Conservation (phyloP, 164 flowering plant genomes). For the Nelumbo lutea region DNA sequence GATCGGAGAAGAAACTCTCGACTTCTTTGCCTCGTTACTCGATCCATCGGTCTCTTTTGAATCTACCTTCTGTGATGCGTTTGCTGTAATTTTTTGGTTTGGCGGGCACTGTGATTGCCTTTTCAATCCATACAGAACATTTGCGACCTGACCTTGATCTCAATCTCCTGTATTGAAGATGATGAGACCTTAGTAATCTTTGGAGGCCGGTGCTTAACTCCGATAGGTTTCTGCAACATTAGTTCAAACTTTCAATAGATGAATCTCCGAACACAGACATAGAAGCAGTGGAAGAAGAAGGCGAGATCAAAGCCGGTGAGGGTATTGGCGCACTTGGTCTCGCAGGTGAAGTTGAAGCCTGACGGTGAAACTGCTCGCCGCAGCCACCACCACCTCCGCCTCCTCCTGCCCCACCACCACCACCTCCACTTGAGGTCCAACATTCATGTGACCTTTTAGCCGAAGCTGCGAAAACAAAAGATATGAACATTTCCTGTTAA, state of each 20-base stretch:
- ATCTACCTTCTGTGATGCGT: too few relatives aligned
- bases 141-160: constrained; percentile 95
- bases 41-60: too few relatives aligned
- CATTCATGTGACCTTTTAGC: constrained; percentile 82
- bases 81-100: too few relatives aligned
- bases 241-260: not conserved
- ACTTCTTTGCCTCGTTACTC: too few relatives aligned
- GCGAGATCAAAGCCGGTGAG: constrained; percentile 50
- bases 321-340: constrained; percentile 25
- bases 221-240: constrained; percentile 55
- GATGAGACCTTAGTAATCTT: constrained; percentile 49
- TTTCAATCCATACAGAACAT: too few relatives aligned
- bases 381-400: too few relatives aligned
- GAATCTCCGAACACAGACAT: not conserved
- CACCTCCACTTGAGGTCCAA: constrained; percentile 42
- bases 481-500: not conserved
- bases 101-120: too few relatives aligned
- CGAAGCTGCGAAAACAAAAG: constrained; percentile 47
- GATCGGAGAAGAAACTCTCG: too few relatives aligned
- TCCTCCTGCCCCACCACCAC: constrained; percentile 22
- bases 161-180: constrained; percentile 65
- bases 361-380: constrained; percentile 54
- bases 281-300: constrained; percentile 60
- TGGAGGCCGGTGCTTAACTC: constrained; percentile 55
- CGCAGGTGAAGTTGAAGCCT: too few relatives aligned